Conservation (phyloP, 768 basidiomycete genomes). For the Ramaria rubella region DNA sequence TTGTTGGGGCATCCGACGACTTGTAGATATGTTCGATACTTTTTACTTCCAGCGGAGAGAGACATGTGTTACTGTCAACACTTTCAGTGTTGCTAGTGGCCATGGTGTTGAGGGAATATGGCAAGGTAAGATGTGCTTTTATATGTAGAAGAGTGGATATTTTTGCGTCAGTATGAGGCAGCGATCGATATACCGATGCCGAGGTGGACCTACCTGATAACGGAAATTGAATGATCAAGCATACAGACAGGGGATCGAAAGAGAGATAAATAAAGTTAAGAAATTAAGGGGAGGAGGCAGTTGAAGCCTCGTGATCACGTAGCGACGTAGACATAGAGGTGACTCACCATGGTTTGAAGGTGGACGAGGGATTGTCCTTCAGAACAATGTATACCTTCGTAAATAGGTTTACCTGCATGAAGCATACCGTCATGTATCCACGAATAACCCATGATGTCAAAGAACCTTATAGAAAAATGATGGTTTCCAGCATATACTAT, state of each 20-base stretch:
- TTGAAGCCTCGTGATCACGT: background rate
- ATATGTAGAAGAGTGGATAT: background rate
- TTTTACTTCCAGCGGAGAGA: background rate
- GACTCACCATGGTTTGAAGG: background rate
- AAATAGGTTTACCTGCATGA: background rate
- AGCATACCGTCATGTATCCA: background rate
- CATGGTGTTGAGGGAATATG: too few species aligned
- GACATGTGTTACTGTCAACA: background rate
- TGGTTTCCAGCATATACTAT: background rate
- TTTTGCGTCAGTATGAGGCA: background rate
- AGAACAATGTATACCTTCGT: background rate
- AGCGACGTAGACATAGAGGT: background rate
- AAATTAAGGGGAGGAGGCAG: background rate
- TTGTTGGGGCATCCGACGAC: background rate
- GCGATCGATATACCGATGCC: too few species aligned
- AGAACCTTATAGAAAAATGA: background rate
- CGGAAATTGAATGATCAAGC: too few species aligned
- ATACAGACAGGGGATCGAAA: too few species aligned
- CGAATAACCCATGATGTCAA: background rate
- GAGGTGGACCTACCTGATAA: too few species aligned
- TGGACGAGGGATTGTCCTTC: background rate
- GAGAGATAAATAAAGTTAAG: too few species aligned
- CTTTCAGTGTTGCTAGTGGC: too few species aligned
- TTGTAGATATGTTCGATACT: background rate
- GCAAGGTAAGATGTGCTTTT: too few species aligned